A percentile compares a stretch with the other conserved stretches of the same genome.
These are phyloP conservation scores for Pezicula radicicola DNA, from an alignment of 2,329 filamentous ascomycete genomes.

Conservation along the genomic window DNA sequence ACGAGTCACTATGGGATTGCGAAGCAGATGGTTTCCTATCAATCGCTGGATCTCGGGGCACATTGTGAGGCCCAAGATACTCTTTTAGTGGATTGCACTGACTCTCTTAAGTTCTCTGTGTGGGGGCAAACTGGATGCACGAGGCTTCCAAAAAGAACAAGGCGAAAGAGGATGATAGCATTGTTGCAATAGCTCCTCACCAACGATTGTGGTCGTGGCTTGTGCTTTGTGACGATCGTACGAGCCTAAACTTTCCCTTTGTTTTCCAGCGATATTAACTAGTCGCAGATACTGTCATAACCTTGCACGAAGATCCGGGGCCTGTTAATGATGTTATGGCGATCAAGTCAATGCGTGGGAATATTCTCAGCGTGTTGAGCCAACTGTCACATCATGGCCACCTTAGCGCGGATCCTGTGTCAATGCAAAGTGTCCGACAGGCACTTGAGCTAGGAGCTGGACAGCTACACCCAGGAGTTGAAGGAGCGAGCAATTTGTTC, in stretches of 20 bases:
- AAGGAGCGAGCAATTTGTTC: slow-evolving; percentile 58
- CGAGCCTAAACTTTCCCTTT: slow-evolving; percentile 9
- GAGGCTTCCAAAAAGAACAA: slow-evolving; percentile 28
- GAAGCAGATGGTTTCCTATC: slow-evolving; percentile 73
- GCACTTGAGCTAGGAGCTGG: slow-evolving; percentile 25
- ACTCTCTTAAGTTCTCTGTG: slow-evolving; percentile 52
- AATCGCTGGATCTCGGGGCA: slow-evolving; percentile 66
- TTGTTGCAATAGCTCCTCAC: slow-evolving; percentile 30
- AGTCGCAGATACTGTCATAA: slow-evolving; percentile 59
- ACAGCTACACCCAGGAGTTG: slow-evolving; percentile 29
- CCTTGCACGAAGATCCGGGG: slow-evolving; percentile 59
- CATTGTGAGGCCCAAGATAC: slow-evolving; percentile 45
- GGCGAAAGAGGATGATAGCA: slow-evolving; percentile 27
- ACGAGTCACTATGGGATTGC: slow-evolving; percentile 48
- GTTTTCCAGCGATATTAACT: slow-evolving; percentile 1
- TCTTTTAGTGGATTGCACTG: not conserved
- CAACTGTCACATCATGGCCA: slow-evolving; percentile 55
- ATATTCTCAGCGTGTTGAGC: slow-evolving; percentile 57
- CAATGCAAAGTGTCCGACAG: slow-evolving; percentile 26
- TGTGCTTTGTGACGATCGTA: slow-evolving; percentile 62
- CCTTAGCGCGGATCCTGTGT: slow-evolving; percentile 22
- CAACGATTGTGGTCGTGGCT: slow-evolving; percentile 69
- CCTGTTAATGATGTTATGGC: slow-evolving; percentile 25
- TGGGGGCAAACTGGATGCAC: slow-evolving; percentile 67
- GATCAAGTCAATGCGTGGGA: slow-evolving; percentile 42